Evolutionary conservation across 169 alveolate species (phyloP), one percentile per base, ranked within the genome.

Genomic region (Plasmodium reichenowi): DNA sequence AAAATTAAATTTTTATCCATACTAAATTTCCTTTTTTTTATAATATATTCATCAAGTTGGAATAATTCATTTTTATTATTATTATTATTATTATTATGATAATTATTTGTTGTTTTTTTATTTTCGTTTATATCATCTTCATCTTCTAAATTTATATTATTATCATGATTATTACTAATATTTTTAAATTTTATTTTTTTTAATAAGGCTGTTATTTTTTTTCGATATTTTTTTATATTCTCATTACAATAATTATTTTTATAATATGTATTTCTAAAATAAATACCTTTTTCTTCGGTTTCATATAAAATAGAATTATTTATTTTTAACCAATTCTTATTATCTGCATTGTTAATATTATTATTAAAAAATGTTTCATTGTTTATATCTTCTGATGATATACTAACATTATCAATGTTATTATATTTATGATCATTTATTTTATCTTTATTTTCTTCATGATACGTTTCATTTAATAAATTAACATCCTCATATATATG

Each of bases 11-110:
- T 48, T 58, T 83, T 83, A 38, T 83, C 85, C n/a, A 15, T 26
- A 17, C 32, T 58, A 66, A 71, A 86, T 26, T 58, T 17, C 47
- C 88, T 56, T 60, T 86, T 71, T 45, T 63, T 47, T 50, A 72
- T n/a, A 13, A 86, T 64, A 29, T 48, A 68, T 22, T 50, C 20
- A 38, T 86, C 92, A 22, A 86, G 56, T 43, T 70, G 68, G 52
- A 86, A 86, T 7, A 86, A 45, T 22, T 26, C 85, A 1, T 54
- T 22, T 47, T 43, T 7, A 17, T 62, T 22, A 13, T 10, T 24
- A n/a, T 17, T 56, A 5, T 47, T 54, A 4, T 32, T 47, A 4
- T 22, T 52, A 26, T 38, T 63, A 60, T 58, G 68, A 58, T 43
- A 67, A 6, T 48, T 62, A 2, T 29, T 83, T 15, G 71, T 63